A percentile compares a stretch with the other conserved stretches of the same genome.
These are phyloP conservation scores for Arthrobotrys sinensis DNA, from an alignment of 2,329 filamentous ascomycete species.

Conservation along the genomic window DNA sequence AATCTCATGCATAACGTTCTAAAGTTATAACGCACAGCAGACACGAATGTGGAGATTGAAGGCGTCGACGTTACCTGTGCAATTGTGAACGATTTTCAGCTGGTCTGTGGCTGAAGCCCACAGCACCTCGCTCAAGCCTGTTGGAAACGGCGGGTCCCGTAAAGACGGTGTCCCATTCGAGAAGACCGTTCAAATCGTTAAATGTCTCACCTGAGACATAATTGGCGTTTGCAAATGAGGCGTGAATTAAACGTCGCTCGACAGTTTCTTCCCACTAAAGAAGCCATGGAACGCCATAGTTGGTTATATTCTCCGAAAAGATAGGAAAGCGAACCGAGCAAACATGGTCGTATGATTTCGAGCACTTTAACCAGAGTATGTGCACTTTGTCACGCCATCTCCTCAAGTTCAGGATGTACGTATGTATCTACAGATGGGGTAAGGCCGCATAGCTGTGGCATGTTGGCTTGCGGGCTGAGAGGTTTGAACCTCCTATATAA, in stretches of 20 bases:
- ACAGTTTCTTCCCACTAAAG: constrained; percentile 25
- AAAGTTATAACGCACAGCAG: constrained; percentile 36
- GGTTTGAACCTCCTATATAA: constrained; percentile 8
- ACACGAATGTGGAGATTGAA: constrained; percentile 54
- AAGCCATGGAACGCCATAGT: constrained; percentile 50
- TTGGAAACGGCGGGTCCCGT: constrained; percentile 14
- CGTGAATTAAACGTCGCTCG: constrained; percentile 25
- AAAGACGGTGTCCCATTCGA: constrained; percentile 17
- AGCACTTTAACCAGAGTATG: not conserved
- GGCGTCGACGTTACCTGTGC: constrained; percentile 15
- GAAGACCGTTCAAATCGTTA: constrained; percentile 20
- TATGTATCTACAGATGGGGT: not conserved
- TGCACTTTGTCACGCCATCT: constrained; percentile 26
- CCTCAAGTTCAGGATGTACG: not conserved
- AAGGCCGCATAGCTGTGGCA: constrained; percentile 13
- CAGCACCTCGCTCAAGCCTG: constrained; percentile 18
- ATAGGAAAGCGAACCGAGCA: constrained; percentile 54
- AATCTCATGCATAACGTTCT: constrained; percentile 14
- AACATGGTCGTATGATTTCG: constrained; percentile 50
- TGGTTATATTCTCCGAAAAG: constrained; percentile 57
- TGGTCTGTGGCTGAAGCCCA: constrained; percentile 47
- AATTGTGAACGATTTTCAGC: constrained; percentile 3
- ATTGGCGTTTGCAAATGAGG: constrained; percentile 35
- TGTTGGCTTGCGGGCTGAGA: constrained; percentile 37
- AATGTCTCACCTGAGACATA: constrained; percentile 58